A percentile compares a stretch with the other conserved stretches of the same genome.
phyloP scores from a whole-genome alignment of 106 monocot genomes.

The Xerophyta viscosa region DNA sequence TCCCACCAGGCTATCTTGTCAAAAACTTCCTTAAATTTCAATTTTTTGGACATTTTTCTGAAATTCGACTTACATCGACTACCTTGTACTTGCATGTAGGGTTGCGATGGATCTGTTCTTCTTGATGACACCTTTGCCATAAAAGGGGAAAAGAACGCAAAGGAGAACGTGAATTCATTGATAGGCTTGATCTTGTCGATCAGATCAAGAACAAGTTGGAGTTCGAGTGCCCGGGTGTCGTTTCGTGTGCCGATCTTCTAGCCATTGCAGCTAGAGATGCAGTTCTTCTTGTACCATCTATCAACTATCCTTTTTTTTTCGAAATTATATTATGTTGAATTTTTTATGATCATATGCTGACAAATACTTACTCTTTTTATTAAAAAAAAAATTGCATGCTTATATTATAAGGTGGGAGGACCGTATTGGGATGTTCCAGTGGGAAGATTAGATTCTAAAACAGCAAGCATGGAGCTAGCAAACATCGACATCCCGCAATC shows the following conservation, averaged over 20 bases:
- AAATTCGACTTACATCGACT: no score
- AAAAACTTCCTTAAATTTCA: no score
- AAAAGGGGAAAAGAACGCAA: constrained; percentile 41
- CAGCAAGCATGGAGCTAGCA: constrained; percentile 53
- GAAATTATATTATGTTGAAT: no score
- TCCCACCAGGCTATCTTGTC: no score
- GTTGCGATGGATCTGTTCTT: constrained; percentile 64
- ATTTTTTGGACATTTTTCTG: no score
- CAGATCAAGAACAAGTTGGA: constrained; percentile 65
- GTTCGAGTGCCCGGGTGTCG: constrained; percentile 64
- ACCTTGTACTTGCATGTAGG: constrained; percentile 27
- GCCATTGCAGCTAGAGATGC: constrained; percentile 80
- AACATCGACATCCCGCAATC: constrained; percentile 54
- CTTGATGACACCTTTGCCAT: constrained; percentile 46
- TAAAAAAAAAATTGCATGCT: no score
- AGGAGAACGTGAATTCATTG: constrained; percentile 32
- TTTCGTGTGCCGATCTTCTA: constrained; percentile 84
- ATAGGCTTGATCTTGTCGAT: constrained; percentile 53
- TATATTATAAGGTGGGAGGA: constrained; percentile 53
- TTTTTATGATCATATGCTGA: no score
- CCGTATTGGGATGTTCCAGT: constrained; percentile 85
- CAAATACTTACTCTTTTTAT: no score
- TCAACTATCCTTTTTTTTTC: no score
- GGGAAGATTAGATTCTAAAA: constrained; percentile 67
- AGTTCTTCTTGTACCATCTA: constrained; percentile 40